Conservation (phyloP, 2,329 filamentous ascomycete species). For the Berkeleyomyces basicola region DNA sequence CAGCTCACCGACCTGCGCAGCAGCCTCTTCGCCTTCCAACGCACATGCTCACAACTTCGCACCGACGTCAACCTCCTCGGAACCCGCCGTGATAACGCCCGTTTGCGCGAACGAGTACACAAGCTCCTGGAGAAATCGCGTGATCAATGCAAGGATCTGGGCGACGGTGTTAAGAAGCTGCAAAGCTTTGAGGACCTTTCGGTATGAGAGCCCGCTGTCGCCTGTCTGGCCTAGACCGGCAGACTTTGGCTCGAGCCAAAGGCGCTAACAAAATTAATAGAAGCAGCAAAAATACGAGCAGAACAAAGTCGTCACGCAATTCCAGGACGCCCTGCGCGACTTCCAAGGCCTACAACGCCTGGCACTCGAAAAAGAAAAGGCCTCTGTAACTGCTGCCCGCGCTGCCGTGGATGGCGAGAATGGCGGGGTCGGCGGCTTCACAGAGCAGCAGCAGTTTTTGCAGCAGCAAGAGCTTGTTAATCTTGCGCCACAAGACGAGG, state of each 20-base stretch:
- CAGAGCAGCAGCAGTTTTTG: slow-evolving; percentile 28
- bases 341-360: slow-evolving; percentile 85
- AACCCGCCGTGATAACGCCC: slow-evolving; percentile 78
- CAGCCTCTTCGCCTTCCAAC: slow-evolving; percentile 76
- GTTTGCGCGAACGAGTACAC: slow-evolving; percentile 79
- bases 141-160: slow-evolving; percentile 75
- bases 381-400: slow-evolving; percentile 67
- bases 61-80: slow-evolving; percentile 75
- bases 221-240: not conserved
- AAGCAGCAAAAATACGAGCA: slow-evolving; percentile 93
- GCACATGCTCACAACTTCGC: slow-evolving; percentile 70
- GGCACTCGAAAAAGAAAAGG: slow-evolving; percentile 83
- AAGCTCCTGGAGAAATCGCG: slow-evolving; percentile 75
- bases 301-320: slow-evolving; percentile 85
- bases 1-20: slow-evolving; percentile 72
- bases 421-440: slow-evolving; percentile 16
- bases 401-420: slow-evolving; percentile 53
- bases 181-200: slow-evolving; percentile 74
- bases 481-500: slow-evolving; percentile 79
- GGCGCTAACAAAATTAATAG: slow-evolving; percentile 27
- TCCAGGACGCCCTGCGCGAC: slow-evolving; percentile 72
- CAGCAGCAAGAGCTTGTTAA: slow-evolving; percentile 63
- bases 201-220: slow-evolving; percentile 26
- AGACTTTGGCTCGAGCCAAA: not conserved
- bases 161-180: slow-evolving; percentile 84